Conservation (phyloP, 768 basidiomycete genomes). For the Crassisporium funariophilum region DNA sequence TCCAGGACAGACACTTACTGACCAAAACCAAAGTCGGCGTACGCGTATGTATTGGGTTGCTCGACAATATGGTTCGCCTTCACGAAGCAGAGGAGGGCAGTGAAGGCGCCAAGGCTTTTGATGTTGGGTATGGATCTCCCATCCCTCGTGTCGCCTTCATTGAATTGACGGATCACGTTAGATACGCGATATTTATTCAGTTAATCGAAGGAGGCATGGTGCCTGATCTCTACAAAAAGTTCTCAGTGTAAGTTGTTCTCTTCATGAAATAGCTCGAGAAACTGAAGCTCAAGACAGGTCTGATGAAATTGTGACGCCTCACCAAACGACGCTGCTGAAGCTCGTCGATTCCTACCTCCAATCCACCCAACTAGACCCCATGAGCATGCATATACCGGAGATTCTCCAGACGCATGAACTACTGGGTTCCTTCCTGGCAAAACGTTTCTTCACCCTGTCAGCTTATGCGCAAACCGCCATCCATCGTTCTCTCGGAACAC, state of each 20-base stretch:
- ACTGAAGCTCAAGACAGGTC: conserved; percentile 38
- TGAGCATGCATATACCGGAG: conserved; percentile 30
- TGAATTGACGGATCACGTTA: conserved; percentile 26
- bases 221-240: conserved; percentile 58
- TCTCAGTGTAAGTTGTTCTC: conserved; percentile 55
- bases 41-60: conserved; percentile 64
- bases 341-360: conserved; percentile 85
- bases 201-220: conserved; percentile 63
- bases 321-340: conserved; percentile 87
- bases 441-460: conserved; percentile 61
- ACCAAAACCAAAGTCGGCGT: conserved; percentile 55
- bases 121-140: conserved; percentile 60
- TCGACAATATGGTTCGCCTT: conserved; percentile 72
- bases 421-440: conserved; percentile 61
- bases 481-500: conserved; percentile 43
- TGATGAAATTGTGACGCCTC: conserved; percentile 77
- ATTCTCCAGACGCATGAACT: conserved; percentile 41
- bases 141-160: conserved; percentile 9
- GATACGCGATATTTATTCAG: conserved; percentile 66
- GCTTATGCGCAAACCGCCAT: conserved; percentile 59
- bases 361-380: conserved; percentile 40
- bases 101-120: conserved; percentile 70
- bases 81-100: conserved; percentile 69
- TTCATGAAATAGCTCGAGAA: neutral
- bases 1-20: conserved; percentile 49